Evolutionary conservation across 139 green algal genomes (phyloP), one percentile per base, ranked within the genome.

Genomic region (Asterochloris erici): DNA sequence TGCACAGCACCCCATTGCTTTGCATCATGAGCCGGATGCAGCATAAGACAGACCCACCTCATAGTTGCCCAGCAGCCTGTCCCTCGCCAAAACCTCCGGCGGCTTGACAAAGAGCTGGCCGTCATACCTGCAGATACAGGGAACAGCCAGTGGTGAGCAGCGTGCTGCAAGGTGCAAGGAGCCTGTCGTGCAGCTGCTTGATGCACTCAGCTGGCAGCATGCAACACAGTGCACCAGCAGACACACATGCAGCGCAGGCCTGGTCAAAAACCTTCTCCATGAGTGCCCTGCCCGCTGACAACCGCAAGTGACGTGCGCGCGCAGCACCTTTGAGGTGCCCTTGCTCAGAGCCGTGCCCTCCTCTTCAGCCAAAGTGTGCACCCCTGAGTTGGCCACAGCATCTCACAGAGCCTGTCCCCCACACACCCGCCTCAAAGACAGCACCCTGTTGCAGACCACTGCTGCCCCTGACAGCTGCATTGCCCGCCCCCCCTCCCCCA

Each of bases 21-120:
- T 54, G n/a, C 12, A 16, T 68, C 29, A 16, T 68, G 24, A 10
- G 60, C 16, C 11, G 1, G 1, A 38, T 26, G 21, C 16, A 75
- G 68, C 21, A 17, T 9, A 70, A 73, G 10, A 26, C 70, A 68
- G 28, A 73, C 77, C 13, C 68, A 91, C 91, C 77, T 89, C 84
- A 79, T 95, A 96, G 11, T 86, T 83, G 21, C 92, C 87, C 80
- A 98, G 84, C 84, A 98, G 81, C 78, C 95, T 74, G 87, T 98
- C 95, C 24, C 94, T 78, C 0, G 93, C 91, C 28, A 97, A 86
- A 54, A 97, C 90, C 82, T 97, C 93, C 0, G 91, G 94, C 0
- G 93, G 91, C 82, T 97, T 97, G 28, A 95, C 90, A 84, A 93
- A 97, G 16, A 89, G 82, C 84, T 96, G 91, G 13, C 92, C 90